Base-by-base conservation (phyloP, 441 rosid species). In the Viola pubescens region DNA sequence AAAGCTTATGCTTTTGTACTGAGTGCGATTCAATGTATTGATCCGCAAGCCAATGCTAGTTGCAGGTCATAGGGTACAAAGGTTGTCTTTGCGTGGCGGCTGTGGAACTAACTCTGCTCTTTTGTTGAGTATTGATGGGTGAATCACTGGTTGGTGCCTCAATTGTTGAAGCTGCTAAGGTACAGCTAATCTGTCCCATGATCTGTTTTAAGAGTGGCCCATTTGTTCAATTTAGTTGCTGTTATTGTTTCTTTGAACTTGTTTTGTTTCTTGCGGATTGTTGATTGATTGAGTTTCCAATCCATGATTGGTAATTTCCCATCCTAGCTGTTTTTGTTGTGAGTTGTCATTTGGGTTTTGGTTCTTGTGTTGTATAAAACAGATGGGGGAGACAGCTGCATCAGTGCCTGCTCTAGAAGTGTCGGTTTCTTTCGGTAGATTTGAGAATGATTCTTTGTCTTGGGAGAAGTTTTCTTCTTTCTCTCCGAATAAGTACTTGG, bases 401-500 rank as follows among this genome's bases (percentile, higher is more conserved):
- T 69, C 87, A 48, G 78, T 71, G 52, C 83, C 85, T 54, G 75
- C 64, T 49, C 82, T 84, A 57, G 77, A 86, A 67, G 89, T 77
- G 70, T 94, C 98, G 46, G 84, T 89, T 59, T 94, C 98, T 13
- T 89, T 94, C 53, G 98, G 98, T 51, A 86, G 88, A 77, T 94
- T 88, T 81, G 95, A 86, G 74, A 89, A 77, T 62, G 98, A 94
- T 81, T 81, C 97, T 37, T 82, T 89, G 60, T 89, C 98, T 34
- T 94, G 98, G 98, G 98, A 88, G 75, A 94, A 78, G 72, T 88
- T 90, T 83, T 94, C 98, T 0, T 72, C 98, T 65, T 94, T 94
- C 76, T 86, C 97, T 9, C 89, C 87, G 11, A 94, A 94, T 64
- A 94, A 94, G 87, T 89, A 94, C 73, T 63, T 89, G 79, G 98